Conservation (phyloP, 352 stramenopile species). For the Plasmopara viticola region DNA sequence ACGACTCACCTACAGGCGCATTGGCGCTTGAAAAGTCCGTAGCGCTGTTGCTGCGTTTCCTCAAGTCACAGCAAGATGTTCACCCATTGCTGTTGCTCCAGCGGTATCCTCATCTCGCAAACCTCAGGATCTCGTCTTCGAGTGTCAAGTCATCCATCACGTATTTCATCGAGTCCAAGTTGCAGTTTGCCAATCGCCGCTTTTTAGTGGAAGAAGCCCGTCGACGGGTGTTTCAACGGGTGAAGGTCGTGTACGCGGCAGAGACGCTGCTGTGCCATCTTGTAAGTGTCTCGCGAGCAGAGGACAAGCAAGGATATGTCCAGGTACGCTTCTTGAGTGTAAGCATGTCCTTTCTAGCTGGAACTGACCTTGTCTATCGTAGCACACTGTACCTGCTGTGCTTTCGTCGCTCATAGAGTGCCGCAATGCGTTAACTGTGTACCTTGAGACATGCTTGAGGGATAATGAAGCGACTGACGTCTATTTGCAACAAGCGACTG, state of each 20-base stretch:
- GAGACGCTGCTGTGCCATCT: slow-evolving; percentile 56
- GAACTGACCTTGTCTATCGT: slow-evolving; percentile 5
- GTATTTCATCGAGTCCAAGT: slow-evolving; percentile 42
- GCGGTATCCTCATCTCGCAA: slow-evolving; percentile 44
- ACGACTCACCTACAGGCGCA: slow-evolving; percentile 21
- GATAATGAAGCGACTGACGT: slow-evolving; percentile 48
- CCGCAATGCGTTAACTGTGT: slow-evolving; percentile 49
- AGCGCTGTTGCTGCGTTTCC: slow-evolving; percentile 24
- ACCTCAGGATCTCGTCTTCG: slow-evolving; percentile 35
- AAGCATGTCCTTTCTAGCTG: not conserved
- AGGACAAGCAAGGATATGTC: slow-evolving; percentile 62
- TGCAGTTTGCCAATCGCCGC: slow-evolving; percentile 55
- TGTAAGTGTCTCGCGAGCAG: slow-evolving; percentile 42
- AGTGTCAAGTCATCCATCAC: slow-evolving; percentile 39
- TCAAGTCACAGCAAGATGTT: slow-evolving; percentile 23
- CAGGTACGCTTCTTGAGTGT: slow-evolving; percentile 36
- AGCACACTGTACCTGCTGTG: slow-evolving; percentile 66
- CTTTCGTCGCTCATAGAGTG: slow-evolving; percentile 66
- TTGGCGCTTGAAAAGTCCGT: slow-evolving; percentile 42
- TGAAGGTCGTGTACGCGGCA: slow-evolving; percentile 41
- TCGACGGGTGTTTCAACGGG: slow-evolving; percentile 36
- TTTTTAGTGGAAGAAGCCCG: slow-evolving; percentile 48
- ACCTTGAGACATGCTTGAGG: slow-evolving; percentile 68
- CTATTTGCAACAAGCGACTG: slow-evolving; percentile 55
- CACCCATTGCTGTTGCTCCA: slow-evolving; percentile 46